Conservation (phyloP, 129 eudicot genomes). For the Saposhnikovia divaricata region DNA sequence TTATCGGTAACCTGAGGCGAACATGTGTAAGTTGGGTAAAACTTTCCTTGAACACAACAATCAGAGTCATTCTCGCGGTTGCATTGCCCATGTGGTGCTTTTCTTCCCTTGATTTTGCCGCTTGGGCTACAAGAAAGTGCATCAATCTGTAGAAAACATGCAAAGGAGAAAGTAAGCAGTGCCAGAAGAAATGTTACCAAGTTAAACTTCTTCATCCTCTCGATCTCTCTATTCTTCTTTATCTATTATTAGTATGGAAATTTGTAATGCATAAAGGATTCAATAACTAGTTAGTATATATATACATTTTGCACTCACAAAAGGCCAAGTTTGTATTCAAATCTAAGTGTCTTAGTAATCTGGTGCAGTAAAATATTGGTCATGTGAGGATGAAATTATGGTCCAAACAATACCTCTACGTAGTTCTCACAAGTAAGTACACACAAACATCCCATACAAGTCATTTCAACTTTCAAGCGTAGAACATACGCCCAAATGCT, state of each 20-base stretch:
- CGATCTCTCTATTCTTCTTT: too few relatives aligned
- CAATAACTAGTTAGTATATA: neutral
- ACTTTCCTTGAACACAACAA: neutral
- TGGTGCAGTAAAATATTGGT: too few relatives aligned
- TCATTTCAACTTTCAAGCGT: too few relatives aligned
- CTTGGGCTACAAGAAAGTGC: neutral
- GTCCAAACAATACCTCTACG: neutral
- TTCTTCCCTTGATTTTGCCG: neutral
- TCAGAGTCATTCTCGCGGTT: neutral
- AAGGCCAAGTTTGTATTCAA: neutral
- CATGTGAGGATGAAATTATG: neutral
- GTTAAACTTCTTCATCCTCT: neutral
- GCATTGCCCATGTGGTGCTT: neutral
- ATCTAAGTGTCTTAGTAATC: neutral
- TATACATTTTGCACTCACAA: neutral
- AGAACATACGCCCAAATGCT: too few relatives aligned
- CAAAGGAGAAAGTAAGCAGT: neutral
- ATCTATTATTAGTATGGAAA: neutral
- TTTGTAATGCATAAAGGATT: neutral
- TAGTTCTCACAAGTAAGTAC: neutral
- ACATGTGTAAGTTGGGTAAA: neutral
- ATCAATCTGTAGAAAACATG: neutral
- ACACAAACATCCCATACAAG: too few relatives aligned
- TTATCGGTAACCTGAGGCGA: neutral
- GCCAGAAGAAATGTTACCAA: neutral